Evolutionary conservation across 768 basidiomycete species (phyloP).

Genomic region (Phaffia australis): DNA sequence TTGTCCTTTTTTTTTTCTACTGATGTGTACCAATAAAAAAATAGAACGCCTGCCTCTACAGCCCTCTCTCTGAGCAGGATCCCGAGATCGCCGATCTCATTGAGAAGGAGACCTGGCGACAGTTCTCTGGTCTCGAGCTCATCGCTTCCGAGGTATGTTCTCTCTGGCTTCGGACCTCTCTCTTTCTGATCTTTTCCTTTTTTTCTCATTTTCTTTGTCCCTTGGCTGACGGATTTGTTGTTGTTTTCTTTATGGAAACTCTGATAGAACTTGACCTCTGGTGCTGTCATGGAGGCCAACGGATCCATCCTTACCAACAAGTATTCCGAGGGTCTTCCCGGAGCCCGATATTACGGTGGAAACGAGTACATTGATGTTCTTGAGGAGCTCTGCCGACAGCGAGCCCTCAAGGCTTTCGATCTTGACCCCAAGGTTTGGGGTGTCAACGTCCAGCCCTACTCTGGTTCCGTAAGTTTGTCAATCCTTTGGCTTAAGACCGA

Average conservation of each 20-base stretch:
- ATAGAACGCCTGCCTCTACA: constrained; percentile 86
- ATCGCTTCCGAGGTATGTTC: constrained; percentile 86
- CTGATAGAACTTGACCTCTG: constrained; percentile 84
- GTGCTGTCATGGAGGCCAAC: constrained; percentile 94
- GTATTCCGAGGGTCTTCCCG: constrained; percentile 30
- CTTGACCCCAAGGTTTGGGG: constrained; percentile 83
- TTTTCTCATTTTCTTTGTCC: not conserved
- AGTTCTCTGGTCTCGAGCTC: constrained; percentile 93
- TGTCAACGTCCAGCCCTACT: constrained; percentile 98
- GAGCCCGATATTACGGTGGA: constrained; percentile 90
- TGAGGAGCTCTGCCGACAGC: constrained; percentile 85
- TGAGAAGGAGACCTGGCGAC: constrained; percentile 91
- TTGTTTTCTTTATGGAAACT: not conserved
- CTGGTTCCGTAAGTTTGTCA: constrained; percentile 60
- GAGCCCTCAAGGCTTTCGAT: constrained; percentile 90
- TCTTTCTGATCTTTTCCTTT: not conserved
- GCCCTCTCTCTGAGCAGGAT: constrained; percentile 77
- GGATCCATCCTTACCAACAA: constrained; percentile 98
- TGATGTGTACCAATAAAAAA: not conserved
- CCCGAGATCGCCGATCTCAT: constrained; percentile 94
- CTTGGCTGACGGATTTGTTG: not conserved
- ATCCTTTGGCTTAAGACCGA: constrained; percentile 5
- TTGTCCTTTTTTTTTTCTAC: not conserved
- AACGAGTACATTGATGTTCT: constrained; percentile 98
- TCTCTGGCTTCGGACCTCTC: constrained; percentile 1